Evolutionary conservation across 1,284 basidiomycete genomes (phyloP), one percentile per base, ranked within the genome.

Genomic region (Ceratobasidium sp.): DNA sequence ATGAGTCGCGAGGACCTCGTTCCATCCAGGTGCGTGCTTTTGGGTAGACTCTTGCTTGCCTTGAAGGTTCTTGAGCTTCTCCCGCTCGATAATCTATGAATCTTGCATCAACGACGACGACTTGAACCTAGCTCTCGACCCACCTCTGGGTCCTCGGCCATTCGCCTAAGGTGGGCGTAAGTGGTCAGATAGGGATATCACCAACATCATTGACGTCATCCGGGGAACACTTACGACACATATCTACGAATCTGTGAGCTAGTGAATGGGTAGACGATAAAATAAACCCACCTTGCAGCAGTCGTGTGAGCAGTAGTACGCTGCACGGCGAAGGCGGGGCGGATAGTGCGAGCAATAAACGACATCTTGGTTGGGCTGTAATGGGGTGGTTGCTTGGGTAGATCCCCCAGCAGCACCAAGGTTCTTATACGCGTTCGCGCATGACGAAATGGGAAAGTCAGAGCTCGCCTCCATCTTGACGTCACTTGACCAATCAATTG

Each of bases 1-100:
- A 14, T 83, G 76, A 73, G 84, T 86, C 0, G 90, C 90, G 25
- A 92, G 85, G 44, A 80, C 77, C 76, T 92, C 88, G 77, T 91
- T 91, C 90, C 90, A 92, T 1, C 89, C 90, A 5, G 89, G 90
- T 0, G 89, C 88, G 73, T 86, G 77, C 23, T 80, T 78, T 66
- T 85, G 82, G 1, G 83, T 85, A 74, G 83, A 82, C 77, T 86
- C 83, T 64, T 87, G 85, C 42, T 79, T 78, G 14, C 81, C 81
- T 21, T 75, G 74, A 53, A 88, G 78, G 77, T 87, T 87, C 44
- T 85, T 82, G 33, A 78, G 79, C 76, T 90, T 90, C 79, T 90
- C 87, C 14, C 75, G 77, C 73, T 89, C 86, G 21, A 89, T 79
- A 14, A 84, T 76, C 85, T 88, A 72, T 53, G 9, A 18, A 23